Evolutionary conservation across 2,329 filamentous ascomycete species (phyloP).

Genomic region (Phoma sp.): DNA sequence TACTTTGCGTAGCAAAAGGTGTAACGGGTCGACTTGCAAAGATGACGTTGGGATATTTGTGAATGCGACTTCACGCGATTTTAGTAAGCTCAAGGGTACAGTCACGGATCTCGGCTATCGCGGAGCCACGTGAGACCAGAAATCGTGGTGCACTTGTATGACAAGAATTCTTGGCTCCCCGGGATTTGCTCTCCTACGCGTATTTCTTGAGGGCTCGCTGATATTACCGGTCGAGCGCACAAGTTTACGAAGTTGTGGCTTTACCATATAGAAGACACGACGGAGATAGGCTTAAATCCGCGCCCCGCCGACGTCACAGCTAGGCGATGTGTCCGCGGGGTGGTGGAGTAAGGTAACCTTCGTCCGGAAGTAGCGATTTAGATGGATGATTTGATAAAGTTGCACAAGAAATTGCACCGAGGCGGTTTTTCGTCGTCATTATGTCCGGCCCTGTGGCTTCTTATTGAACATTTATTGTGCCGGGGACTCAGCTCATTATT

Average conservation of each 20-base stretch:
- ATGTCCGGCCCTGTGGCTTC: background rate
- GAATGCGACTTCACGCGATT: background rate
- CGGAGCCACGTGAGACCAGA: slow-evolving; percentile 7
- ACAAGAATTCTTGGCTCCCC: background rate
- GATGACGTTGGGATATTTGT: slow-evolving; percentile 14
- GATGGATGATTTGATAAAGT: background rate
- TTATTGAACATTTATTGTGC: background rate
- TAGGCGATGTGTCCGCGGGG: background rate
- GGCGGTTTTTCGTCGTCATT: background rate
- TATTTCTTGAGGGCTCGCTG: too few species aligned
- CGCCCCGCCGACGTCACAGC: slow-evolving; percentile 5
- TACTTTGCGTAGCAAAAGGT: background rate
- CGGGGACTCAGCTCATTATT: background rate
- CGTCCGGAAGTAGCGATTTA: background rate
- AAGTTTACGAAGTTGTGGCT: background rate
- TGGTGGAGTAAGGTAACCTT: background rate
- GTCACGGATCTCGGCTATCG: slow-evolving; percentile 18
- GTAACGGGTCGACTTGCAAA: slow-evolving; percentile 3
- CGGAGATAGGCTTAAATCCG: slow-evolving; percentile 4
- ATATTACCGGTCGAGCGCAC: background rate
- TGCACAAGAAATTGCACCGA: background rate
- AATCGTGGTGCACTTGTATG: background rate
- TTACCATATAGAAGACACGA: background rate
- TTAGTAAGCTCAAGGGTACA: slow-evolving; percentile 10
- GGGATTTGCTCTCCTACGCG: background rate